Evolutionary conservation across 257 asterid species (phyloP).

Genomic region (Penstemon barbatus): DNA sequence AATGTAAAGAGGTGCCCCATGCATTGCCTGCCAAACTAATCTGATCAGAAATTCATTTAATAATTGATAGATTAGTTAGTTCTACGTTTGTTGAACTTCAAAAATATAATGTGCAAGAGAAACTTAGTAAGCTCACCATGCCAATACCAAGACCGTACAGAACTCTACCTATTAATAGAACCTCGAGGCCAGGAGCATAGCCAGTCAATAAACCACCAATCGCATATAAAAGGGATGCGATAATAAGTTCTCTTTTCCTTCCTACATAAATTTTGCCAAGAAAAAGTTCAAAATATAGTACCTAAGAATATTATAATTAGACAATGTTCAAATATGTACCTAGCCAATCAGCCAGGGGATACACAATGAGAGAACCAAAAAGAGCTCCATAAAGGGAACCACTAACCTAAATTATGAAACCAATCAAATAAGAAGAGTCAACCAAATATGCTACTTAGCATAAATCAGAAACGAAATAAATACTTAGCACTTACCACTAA

Average conservation of each 20-base stretch:
- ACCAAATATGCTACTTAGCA: constrained; percentile 35
- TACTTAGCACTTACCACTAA: constrained; percentile 65
- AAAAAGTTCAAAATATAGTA: constrained; percentile 8
- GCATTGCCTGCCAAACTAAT: constrained; percentile 80
- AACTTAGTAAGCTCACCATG: constrained; percentile 51
- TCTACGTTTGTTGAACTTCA: constrained; percentile 5
- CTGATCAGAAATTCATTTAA: constrained; percentile 25
- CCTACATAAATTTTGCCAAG: constrained; percentile 49
- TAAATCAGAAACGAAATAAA: constrained; percentile 20
- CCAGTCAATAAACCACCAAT: constrained; percentile 78
- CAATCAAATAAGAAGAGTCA: constrained; percentile 27
- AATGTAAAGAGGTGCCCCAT: constrained; percentile 97
- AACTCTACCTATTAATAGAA: constrained; percentile 77
- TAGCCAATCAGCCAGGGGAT: constrained; percentile 85
- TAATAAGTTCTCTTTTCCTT: constrained; percentile 84
- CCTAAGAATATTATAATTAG: constrained; percentile 14
- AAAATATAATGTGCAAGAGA: constrained; percentile 18
- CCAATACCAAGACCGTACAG: constrained; percentile 96
- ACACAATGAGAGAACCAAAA: constrained; percentile 78
- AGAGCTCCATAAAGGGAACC: constrained; percentile 99
- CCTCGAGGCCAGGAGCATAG: constrained; percentile 76
- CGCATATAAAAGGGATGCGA: constrained; percentile 66
- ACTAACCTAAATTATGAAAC: constrained; percentile 63
- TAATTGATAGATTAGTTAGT: constrained; percentile 14
- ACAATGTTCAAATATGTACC: constrained; percentile 46